Evolutionary conservation across 306 rosid genomes (phyloP).

Genomic region (Cucurbita argyrosperma): DNA sequence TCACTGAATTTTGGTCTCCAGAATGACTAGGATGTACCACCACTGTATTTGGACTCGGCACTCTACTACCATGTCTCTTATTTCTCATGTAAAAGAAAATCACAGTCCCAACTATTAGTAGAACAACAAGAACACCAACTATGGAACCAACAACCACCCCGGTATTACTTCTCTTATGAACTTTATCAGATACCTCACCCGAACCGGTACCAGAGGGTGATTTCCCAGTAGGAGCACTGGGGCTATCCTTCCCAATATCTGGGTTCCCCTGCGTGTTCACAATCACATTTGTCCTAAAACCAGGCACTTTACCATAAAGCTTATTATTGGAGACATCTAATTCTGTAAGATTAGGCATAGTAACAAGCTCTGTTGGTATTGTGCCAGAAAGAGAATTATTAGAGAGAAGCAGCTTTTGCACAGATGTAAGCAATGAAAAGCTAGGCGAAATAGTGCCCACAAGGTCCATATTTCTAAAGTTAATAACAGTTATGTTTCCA

Average conservation of each 20-base stretch:
- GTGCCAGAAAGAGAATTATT: constrained; percentile 36
- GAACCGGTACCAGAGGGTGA: not conserved
- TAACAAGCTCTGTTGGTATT: constrained; percentile 46
- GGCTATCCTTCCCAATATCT: constrained; percentile 40
- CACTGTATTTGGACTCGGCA: constrained; percentile 9
- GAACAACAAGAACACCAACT: constrained; percentile 13
- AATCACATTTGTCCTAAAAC: constrained; percentile 20
- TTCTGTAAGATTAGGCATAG: constrained; percentile 22
- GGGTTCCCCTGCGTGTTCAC: constrained; percentile 36
- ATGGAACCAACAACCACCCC: constrained; percentile 18
- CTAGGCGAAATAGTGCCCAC: constrained; percentile 52
- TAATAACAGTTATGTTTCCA: constrained; percentile 24
- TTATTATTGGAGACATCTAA: constrained; percentile 50
- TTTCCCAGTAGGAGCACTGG: not conserved
- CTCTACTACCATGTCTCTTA: constrained; percentile 7
- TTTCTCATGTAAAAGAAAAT: constrained; percentile 13
- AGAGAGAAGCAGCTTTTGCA: constrained; percentile 30
- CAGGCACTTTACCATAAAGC: constrained; percentile 40
- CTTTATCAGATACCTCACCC: not conserved
- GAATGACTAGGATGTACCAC: constrained; percentile 31
- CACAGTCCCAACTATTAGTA: constrained; percentile 14
- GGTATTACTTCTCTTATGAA: constrained; percentile 5
- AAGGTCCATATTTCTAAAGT: constrained; percentile 41
- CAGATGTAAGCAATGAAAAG: constrained; percentile 24
- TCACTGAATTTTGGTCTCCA: constrained; percentile 24